Conservation (phyloP, 2,329 filamentous ascomycete species). For the Penicillium carneum region DNA sequence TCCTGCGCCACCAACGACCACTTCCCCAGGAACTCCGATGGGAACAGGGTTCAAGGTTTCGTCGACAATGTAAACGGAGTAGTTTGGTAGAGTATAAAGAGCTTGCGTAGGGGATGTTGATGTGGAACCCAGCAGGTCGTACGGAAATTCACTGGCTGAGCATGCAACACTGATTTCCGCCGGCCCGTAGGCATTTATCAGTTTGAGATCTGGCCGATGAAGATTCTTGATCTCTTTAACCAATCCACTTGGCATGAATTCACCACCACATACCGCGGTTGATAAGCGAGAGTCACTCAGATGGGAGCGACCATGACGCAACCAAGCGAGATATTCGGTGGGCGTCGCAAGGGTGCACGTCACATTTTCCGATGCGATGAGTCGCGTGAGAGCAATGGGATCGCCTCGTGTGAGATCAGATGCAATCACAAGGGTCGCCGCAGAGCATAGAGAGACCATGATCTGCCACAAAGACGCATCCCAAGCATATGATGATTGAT, state of each 20-base stretch:
- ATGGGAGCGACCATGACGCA: constrained; percentile 21
- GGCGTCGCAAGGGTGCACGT: constrained; percentile 32
- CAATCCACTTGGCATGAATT: constrained; percentile 19
- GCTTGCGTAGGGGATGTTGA: neutral
- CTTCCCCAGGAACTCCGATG: constrained; percentile 53
- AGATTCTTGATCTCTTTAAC: constrained; percentile 27
- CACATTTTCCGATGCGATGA: constrained; percentile 30
- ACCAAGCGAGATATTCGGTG: constrained; percentile 31
- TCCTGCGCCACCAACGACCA: constrained; percentile 48
- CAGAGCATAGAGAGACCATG: constrained; percentile 30
- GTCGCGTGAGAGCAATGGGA: constrained; percentile 26
- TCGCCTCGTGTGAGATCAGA: constrained; percentile 24
- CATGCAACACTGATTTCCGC: constrained; percentile 37
- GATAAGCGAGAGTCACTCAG: constrained; percentile 18
- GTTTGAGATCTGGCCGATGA: constrained; percentile 14
- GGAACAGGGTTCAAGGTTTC: constrained; percentile 49
- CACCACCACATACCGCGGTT: constrained; percentile 37
- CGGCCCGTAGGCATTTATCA: constrained; percentile 43
- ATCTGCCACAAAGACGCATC: constrained; percentile 36
- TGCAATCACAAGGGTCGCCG: constrained; percentile 29
- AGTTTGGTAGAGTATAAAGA: constrained; percentile 48
- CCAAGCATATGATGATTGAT: constrained; percentile 37
- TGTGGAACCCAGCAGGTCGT: neutral
- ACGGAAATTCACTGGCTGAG: constrained; percentile 33
- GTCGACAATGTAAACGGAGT: constrained; percentile 54